Evolutionary conservation across 169 alveolate genomes (phyloP).

Genomic region (Plasmodium chabaudi): DNA sequence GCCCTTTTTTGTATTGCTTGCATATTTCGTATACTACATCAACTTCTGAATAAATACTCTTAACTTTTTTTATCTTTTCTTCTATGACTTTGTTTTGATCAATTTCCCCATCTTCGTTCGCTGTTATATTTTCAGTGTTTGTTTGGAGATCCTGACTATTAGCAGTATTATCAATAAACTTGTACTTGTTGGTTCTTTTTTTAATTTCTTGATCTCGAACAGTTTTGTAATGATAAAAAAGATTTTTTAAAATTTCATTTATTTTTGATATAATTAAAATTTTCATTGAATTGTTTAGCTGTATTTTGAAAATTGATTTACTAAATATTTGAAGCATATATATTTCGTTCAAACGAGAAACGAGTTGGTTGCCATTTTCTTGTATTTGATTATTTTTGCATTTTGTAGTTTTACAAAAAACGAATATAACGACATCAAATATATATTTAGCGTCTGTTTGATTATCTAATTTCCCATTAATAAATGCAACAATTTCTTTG

Average conservation of each 20-base stretch:
- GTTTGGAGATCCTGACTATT: background rate
- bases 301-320: conserved; percentile 34
- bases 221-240: conserved; percentile 1
- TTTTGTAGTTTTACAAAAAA: conserved; percentile 9
- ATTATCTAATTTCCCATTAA: conserved; percentile 30
- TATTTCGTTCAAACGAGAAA: conserved; percentile 31
- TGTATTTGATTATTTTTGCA: background rate
- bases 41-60: background rate
- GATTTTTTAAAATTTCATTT: conserved; percentile 36
- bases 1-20: background rate
- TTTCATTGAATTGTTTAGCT: conserved; percentile 33
- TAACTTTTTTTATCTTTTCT: background rate
- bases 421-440: conserved; percentile 40
- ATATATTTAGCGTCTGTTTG: conserved; percentile 25
- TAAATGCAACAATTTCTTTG: conserved; percentile 43
- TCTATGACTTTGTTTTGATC: background rate
- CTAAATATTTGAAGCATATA: conserved; percentile 40
- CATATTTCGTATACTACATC: background rate
- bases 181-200: background rate
- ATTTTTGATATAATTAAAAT: conserved; percentile 48
- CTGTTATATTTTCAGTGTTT: background rate
- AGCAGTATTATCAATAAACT: background rate
- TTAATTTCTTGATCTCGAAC: conserved; percentile 12
- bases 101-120: background rate
- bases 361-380: no score